Evolutionary conservation across 2,329 filamentous ascomycete species (phyloP).

Genomic region (Epichloe sibirici): DNA sequence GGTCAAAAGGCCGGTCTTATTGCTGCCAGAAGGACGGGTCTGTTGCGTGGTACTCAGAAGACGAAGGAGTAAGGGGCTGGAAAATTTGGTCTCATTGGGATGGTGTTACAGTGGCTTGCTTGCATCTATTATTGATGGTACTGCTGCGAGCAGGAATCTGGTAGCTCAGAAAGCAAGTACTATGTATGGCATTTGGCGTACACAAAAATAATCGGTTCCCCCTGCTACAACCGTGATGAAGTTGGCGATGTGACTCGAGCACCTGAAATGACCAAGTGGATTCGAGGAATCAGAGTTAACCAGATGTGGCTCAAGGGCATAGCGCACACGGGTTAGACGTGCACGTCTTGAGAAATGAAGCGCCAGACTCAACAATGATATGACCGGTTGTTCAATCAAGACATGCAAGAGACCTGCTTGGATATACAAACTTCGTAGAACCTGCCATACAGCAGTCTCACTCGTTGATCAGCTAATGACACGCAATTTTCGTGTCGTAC

Average conservation of each 20-base stretch:
- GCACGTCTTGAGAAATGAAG: too few relatives aligned
- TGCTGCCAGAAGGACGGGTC: slow-evolving; percentile 97
- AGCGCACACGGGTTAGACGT: neutral
- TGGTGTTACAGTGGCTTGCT: slow-evolving; percentile 52
- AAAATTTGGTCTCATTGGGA: slow-evolving; percentile 46
- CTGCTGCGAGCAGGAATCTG: slow-evolving; percentile 34
- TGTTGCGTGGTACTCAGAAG: slow-evolving; percentile 99
- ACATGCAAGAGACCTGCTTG: too few relatives aligned
- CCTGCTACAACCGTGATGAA: slow-evolving; percentile 4
- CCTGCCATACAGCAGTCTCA: too few relatives aligned
- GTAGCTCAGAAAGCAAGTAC: slow-evolving; percentile 36
- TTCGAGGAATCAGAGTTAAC: neutral
- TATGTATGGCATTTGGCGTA: slow-evolving; percentile 38
- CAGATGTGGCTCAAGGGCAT: neutral
- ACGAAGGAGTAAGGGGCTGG: slow-evolving; percentile 73
- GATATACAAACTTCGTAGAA: too few relatives aligned
- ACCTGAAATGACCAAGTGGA: too few relatives aligned
- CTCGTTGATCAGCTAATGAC: too few relatives aligned
- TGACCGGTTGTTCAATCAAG: too few relatives aligned
- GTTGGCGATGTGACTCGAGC: slow-evolving; percentile 8
- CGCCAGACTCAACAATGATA: too few relatives aligned
- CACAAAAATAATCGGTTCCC: slow-evolving; percentile 52
- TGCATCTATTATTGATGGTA: slow-evolving; percentile 43
- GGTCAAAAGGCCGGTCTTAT: slow-evolving; percentile 99
- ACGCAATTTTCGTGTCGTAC: too few relatives aligned